A percentile compares a stretch with the other conserved stretches of the same genome.
Evolutionary conservation across 495 filamentous ascomycete species (phyloP).

Genomic region (Tuber borchii): DNA sequence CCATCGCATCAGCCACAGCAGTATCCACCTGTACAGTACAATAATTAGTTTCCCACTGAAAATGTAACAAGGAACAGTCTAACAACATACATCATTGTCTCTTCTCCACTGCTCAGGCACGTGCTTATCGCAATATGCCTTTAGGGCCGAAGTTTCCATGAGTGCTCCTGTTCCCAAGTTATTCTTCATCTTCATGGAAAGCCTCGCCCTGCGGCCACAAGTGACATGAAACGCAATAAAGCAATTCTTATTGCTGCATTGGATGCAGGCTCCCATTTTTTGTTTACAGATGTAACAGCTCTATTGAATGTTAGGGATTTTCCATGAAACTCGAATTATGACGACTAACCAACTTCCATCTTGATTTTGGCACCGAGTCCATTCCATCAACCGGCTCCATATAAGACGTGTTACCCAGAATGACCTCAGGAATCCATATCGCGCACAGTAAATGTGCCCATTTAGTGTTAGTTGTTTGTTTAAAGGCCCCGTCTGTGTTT

Average conservation of each 20-base stretch:
- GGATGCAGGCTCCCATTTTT: conserved; percentile 95
- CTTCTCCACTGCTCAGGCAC: conserved; percentile 81
- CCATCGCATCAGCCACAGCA: conserved; percentile 61
- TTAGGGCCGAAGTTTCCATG: conserved; percentile 79
- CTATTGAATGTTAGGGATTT: conserved; percentile 13
- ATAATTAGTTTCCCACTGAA: background rate
- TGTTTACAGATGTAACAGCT: conserved; percentile 96
- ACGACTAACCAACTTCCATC: conserved; percentile 66
- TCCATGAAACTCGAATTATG: background rate
- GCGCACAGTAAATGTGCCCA: conserved; percentile 97
- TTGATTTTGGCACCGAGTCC: conserved; percentile 85
- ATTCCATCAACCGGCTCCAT: conserved; percentile 98
- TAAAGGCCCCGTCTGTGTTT: conserved; percentile 95
- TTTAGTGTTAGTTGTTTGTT: conserved; percentile 87
- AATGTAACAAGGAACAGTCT: conserved; percentile 14
- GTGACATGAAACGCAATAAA: conserved; percentile 98
- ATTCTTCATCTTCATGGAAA: conserved; percentile 95
- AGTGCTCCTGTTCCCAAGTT: conserved; percentile 69
- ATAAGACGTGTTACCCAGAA: conserved; percentile 88
- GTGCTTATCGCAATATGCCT: conserved; percentile 95
- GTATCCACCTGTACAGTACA: conserved; percentile 45
- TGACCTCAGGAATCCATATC: conserved; percentile 97
- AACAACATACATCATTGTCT: conserved; percentile 63
- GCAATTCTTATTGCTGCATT: conserved; percentile 95
- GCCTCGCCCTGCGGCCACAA: conserved; percentile 77